Evolutionary conservation across 495 filamentous ascomycete species (phyloP).

Genomic region (Collariella sp.): DNA sequence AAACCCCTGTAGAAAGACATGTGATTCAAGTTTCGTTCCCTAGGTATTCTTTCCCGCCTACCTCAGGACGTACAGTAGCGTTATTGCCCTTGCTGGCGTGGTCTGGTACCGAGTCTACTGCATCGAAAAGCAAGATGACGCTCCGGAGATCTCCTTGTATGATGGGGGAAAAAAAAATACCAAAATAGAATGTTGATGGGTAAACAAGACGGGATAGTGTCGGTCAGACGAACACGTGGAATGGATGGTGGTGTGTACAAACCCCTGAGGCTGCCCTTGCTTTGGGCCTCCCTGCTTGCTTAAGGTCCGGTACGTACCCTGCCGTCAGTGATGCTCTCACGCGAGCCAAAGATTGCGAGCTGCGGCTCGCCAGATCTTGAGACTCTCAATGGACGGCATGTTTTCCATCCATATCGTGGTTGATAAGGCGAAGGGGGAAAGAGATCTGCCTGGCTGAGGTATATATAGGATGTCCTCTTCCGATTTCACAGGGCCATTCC

Average conservation of each 20-base stretch:
- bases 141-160: not conserved
- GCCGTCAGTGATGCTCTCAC: constrained; percentile 1
- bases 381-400: constrained; percentile 10
- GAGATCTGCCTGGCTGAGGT: not conserved
- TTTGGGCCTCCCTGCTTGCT: no score
- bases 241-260: no score
- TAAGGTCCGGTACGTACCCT: not conserved
- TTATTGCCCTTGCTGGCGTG: not conserved
- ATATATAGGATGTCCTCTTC: not conserved
- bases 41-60: no score
- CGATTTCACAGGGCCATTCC: not conserved
- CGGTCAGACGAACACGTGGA: no score
- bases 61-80: no score
- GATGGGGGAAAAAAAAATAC: not conserved
- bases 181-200: not conserved
- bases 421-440: not conserved
- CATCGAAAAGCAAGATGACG: not conserved
- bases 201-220: no score
- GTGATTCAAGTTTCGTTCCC: no score
- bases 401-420: not conserved
- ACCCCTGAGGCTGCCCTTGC: no score
- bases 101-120: not conserved
- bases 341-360: constrained; percentile 19
- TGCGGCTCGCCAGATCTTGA: constrained; percentile 10
- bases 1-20: no score